Conservation (phyloP, 2,329 filamentous ascomycete genomes). For the Sarocladiaceae sp. region DNA sequence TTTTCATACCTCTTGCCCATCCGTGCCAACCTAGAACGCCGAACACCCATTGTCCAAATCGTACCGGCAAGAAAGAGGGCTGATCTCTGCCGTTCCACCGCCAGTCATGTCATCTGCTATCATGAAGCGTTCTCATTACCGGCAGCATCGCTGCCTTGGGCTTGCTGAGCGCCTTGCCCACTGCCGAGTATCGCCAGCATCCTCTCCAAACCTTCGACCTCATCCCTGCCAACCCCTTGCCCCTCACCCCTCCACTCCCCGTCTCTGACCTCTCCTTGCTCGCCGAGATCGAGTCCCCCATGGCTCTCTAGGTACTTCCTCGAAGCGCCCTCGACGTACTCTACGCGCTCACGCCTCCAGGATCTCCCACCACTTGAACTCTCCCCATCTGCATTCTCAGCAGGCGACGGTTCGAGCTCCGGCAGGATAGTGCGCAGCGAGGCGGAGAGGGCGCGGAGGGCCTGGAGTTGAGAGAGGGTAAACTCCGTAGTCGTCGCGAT, state of each 20-base stretch:
- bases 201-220: slow-evolving; percentile 52
- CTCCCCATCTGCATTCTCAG: slow-evolving; percentile 24
- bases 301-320: slow-evolving; percentile 67
- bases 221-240: slow-evolving; percentile 39
- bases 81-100: too few relatives aligned
- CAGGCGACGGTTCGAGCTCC: slow-evolving; percentile 37
- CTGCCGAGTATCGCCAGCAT: slow-evolving; percentile 38
- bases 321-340: slow-evolving; percentile 80
- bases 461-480: slow-evolving; percentile 74
- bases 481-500: slow-evolving; percentile 70
- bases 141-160: not conserved
- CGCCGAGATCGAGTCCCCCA: slow-evolving; percentile 59
- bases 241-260: slow-evolving; percentile 58
- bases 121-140: not conserved
- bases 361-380: slow-evolving; percentile 39
- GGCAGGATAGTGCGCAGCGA: slow-evolving; percentile 60
- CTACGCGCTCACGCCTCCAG: slow-evolving; percentile 64
- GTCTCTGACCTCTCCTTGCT: slow-evolving; percentile 55
- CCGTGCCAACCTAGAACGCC: too few relatives aligned
- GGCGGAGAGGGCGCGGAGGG: slow-evolving; percentile 60
- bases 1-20: too few relatives aligned
- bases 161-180: not conserved
- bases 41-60: not conserved
- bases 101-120: not conserved
- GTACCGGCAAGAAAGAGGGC: not conserved